Conservation (phyloP, 257 asterid genomes). For the Haberlea rhodopensis region DNA sequence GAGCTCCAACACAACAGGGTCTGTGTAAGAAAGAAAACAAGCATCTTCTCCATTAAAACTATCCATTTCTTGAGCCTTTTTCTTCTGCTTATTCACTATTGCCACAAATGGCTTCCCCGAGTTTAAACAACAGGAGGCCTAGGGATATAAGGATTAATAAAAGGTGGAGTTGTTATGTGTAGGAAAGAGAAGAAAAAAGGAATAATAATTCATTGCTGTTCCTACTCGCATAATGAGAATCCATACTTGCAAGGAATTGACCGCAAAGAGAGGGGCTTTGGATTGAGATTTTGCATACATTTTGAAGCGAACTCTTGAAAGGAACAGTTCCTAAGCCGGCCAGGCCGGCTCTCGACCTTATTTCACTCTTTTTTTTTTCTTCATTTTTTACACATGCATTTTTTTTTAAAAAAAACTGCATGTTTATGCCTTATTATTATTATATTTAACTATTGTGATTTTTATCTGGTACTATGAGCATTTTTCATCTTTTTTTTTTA, state of each 20-base stretch:
- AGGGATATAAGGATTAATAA: slow-evolving; percentile 30
- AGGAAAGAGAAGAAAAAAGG: slow-evolving; percentile 14
- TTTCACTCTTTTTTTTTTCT: too few species aligned
- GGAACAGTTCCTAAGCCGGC: too few species aligned
- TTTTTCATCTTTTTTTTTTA: too few species aligned
- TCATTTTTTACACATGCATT: too few species aligned
- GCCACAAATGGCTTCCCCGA: slow-evolving; percentile 30
- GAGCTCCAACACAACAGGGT: slow-evolving; percentile 75
- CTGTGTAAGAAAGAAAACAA: slow-evolving; percentile 47
- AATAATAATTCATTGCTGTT: slow-evolving; percentile 16
- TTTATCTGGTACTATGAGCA: too few species aligned
- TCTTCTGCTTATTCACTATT: slow-evolving; percentile 11
- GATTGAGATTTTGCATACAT: slow-evolving; percentile 30
- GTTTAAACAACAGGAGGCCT: slow-evolving; percentile 25
- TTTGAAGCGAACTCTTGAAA: too few species aligned
- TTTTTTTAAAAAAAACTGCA: too few species aligned
- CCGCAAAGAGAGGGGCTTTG: slow-evolving; percentile 57
- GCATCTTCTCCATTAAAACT: slow-evolving; percentile 40
- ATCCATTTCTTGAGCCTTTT: slow-evolving; percentile 22
- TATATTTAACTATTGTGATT: too few species aligned
- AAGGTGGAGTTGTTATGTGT: slow-evolving; percentile 36
- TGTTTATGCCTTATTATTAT: too few species aligned
- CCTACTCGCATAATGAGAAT: slow-evolving; percentile 32
- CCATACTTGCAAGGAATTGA: slow-evolving; percentile 63
- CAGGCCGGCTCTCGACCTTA: too few species aligned